These are phyloP conservation scores for Jaenimonas drosophilae DNA, from an alignment of 208 protist species.

Conservation along the genomic window DNA sequence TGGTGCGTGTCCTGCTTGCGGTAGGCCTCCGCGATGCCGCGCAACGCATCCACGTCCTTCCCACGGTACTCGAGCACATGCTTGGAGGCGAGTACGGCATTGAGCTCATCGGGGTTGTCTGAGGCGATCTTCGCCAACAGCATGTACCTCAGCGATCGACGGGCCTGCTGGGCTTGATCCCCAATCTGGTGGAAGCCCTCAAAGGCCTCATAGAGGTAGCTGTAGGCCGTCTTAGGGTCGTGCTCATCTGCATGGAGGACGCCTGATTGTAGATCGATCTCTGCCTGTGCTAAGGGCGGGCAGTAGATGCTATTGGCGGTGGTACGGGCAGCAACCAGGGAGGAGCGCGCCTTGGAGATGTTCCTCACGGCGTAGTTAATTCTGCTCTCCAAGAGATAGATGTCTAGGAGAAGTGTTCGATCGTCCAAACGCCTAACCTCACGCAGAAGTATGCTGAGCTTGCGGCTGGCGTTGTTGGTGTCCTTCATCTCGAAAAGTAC, in stretches of 20 bases:
- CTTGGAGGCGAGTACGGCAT: conserved; percentile 67
- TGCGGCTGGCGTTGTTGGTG: conserved; percentile 66
- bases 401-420: conserved; percentile 96
- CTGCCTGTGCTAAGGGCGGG: conserved; percentile 95
- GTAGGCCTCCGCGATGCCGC: conserved; percentile 91
- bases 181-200: conserved; percentile 93
- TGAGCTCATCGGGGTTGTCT: conserved; percentile 65
- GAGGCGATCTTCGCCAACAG: conserved; percentile 93
- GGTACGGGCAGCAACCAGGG: conserved; percentile 95
- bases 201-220: conserved; percentile 99
- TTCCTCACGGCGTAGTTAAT: conserved; percentile 93
- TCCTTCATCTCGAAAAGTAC: conserved; percentile 88
- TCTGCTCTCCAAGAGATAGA: conserved; percentile 95
- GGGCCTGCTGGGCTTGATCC: conserved; percentile 71
- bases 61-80: conserved; percentile 91
- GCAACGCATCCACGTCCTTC: conserved; percentile 89
- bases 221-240: conserved; percentile 97
- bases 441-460: conserved; percentile 73
- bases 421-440: conserved; percentile 98
- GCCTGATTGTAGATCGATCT: conserved; percentile 96
- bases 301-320: conserved; percentile 98
- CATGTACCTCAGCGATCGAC: conserved; percentile 96
- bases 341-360: conserved; percentile 88
- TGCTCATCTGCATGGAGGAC: conserved; percentile 97
- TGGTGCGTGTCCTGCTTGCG: conserved; percentile 88